A percentile compares a stretch with the other conserved stretches of the same genome.
These are phyloP conservation scores for Staphylotrichum longicolle DNA, from an alignment of 495 filamentous ascomycete species.

Conservation along the genomic window DNA sequence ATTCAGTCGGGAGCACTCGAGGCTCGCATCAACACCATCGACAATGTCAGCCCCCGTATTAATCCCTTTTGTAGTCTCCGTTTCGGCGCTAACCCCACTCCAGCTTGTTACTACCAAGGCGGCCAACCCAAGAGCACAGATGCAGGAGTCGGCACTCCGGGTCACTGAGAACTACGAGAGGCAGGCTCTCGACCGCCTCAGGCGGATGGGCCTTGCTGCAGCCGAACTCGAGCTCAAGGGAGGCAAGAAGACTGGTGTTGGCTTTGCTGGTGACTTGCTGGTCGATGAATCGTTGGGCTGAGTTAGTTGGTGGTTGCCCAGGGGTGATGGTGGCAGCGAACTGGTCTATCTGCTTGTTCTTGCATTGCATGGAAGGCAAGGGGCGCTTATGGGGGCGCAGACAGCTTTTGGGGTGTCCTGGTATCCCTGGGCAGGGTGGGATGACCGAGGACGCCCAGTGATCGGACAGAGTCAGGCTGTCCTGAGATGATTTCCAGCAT, in stretches of 20 bases:
- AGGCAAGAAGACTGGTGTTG: conserved; percentile 19
- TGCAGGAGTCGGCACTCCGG: conserved; percentile 65
- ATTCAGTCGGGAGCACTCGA: conserved; percentile 70
- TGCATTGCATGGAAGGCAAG: conserved; percentile 9
- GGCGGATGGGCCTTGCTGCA: conserved; percentile 68
- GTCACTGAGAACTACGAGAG: conserved; percentile 68
- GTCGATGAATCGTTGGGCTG: conserved; percentile 16
- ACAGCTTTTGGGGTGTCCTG: not conserved
- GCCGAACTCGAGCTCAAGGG: conserved; percentile 72
- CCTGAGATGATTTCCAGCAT: conserved; percentile 2
- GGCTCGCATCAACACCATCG: conserved; percentile 80
- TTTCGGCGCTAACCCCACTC: conserved; percentile 8
- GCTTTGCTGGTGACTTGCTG: conserved; percentile 3
- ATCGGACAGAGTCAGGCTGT: not conserved
- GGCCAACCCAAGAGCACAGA: conserved; percentile 59
- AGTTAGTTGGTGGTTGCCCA: not conserved
- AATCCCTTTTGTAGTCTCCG: not conserved
- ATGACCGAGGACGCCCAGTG: too few species aligned
- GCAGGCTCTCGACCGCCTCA: conserved; percentile 68
- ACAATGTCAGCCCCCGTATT: conserved; percentile 52
- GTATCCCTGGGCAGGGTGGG: too few species aligned
- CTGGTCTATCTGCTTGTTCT: conserved; percentile 1
- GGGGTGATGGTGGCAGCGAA: too few species aligned
- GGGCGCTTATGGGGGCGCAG: conserved; percentile 5
- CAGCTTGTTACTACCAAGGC: conserved; percentile 69